phyloP scores from a whole-genome alignment of 148 eudicot genomes.

The Diospyros kaki region DNA sequence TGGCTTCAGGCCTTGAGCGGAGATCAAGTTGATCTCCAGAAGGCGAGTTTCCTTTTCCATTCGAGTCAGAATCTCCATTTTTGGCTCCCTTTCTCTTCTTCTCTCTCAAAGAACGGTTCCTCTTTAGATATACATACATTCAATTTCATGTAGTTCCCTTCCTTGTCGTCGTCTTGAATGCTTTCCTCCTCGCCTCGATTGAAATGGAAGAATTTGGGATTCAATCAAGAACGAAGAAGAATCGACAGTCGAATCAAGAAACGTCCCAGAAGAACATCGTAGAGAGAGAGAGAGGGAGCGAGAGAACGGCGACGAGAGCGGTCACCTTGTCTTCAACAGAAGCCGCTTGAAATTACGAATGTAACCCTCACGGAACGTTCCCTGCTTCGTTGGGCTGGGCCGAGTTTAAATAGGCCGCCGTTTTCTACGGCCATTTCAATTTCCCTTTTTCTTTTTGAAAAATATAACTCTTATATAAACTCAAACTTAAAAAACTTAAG shows the following conservation, averaged over 20 bases:
- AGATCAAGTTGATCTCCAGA: conserved; percentile 78
- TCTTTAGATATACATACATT: background rate
- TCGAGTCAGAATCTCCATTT: background rate
- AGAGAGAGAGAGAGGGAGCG: background rate
- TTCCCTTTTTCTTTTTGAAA: no score
- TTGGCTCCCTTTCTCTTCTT: background rate
- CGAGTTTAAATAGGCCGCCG: no score
- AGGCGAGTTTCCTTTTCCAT: conserved; percentile 36
- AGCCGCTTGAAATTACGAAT: no score
- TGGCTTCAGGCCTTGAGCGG: conserved; percentile 69
- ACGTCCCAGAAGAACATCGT: background rate
- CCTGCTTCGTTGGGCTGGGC: no score
- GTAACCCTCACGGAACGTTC: no score
- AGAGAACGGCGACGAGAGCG: no score
- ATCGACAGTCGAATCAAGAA: background rate
- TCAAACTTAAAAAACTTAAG: no score
- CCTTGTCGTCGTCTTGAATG: background rate
- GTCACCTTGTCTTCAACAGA: no score
- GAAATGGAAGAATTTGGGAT: background rate
- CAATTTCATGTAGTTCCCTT: background rate
- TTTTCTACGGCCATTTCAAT: no score
- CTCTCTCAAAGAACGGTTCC: conserved; percentile 7
- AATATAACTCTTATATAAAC: no score
- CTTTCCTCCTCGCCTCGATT: background rate
- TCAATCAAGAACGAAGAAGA: background rate